Percentiles rank a stretch among this genome's conserved stretches.
Conservation (phyloP, 768 basidiomycete genomes). For the Xerocomus brunneocitrinus region DNA sequence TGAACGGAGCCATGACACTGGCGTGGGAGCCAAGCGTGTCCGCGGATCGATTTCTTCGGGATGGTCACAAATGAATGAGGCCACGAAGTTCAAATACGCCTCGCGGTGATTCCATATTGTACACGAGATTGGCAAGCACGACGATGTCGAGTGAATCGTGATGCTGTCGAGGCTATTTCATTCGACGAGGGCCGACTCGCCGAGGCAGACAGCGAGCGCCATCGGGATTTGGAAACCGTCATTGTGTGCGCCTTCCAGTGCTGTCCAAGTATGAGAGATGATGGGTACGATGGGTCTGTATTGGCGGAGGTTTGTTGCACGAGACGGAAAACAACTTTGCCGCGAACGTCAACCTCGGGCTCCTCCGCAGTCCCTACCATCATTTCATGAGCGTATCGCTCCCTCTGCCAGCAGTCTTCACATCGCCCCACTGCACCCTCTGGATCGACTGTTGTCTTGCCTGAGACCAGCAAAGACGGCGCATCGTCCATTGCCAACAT, state of each 20-base stretch:
- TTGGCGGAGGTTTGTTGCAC: too few species aligned
- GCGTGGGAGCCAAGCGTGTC: too few species aligned
- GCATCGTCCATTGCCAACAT: conserved; percentile 33
- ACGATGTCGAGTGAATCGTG: conserved; percentile 22
- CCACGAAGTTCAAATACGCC: too few species aligned
- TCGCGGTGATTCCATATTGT: too few species aligned
- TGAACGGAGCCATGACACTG: too few species aligned
- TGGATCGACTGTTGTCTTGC: conserved; percentile 60
- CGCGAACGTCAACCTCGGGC: conserved; percentile 1
- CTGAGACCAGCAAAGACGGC: conserved; percentile 63
- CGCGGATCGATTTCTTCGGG: too few species aligned
- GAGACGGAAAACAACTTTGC: conserved; percentile 3
- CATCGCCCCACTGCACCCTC: conserved; percentile 58
- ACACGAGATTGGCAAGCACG: too few species aligned
- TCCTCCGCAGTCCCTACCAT: too few species aligned
- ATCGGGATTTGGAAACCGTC: conserved; percentile 46
- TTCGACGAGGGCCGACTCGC: conserved; percentile 25
- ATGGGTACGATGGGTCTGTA: too few species aligned
- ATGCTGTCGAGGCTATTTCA: conserved; percentile 10
- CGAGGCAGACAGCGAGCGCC: conserved; percentile 57
- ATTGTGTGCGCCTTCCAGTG: conserved; percentile 6
- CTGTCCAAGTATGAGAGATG: too few species aligned
- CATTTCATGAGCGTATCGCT: not conserved
- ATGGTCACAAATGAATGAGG: too few species aligned
- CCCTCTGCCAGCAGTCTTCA: conserved; percentile 18